Evolutionary conservation across 768 basidiomycete genomes (phyloP).

Genomic region (Kwoniella botswanensis): DNA sequence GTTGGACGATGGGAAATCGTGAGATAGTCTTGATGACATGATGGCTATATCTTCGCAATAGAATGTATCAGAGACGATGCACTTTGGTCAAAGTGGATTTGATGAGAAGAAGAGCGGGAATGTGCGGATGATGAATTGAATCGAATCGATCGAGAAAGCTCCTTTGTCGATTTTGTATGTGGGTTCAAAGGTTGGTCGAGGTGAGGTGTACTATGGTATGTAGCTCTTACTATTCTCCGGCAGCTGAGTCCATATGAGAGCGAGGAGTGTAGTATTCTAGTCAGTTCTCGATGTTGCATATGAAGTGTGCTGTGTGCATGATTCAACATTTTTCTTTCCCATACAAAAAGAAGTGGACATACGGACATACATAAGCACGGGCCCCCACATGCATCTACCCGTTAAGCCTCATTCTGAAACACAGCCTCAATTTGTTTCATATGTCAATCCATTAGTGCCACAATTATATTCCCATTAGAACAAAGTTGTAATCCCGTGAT

Average conservation of each 20-base stretch:
- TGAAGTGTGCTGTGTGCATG: not conserved
- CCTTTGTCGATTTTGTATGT: conserved; percentile 4
- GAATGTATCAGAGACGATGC: too few relatives aligned
- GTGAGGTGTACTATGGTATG: not conserved
- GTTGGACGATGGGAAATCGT: conserved; percentile 20
- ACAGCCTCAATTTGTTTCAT: conserved; percentile 22
- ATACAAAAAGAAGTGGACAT: conserved; percentile 5
- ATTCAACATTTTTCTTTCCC: conserved; percentile 1
- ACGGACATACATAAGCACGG: not conserved
- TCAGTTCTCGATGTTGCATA: not conserved
- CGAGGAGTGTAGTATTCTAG: too few relatives aligned
- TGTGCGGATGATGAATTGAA: not conserved
- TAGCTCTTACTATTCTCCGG: not conserved
- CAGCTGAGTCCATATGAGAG: too few relatives aligned
- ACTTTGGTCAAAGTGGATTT: too few relatives aligned
- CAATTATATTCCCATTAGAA: not conserved
- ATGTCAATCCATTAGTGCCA: conserved; percentile 5
- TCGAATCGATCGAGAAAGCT: not conserved
- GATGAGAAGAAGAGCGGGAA: not conserved
- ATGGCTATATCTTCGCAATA: not conserved
- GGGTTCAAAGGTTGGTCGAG: not conserved
- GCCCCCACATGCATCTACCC: conserved; percentile 2
- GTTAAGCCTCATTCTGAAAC: conserved; percentile 21
- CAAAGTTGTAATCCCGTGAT: conserved; percentile 18
- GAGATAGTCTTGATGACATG: conserved; percentile 27